Evolutionary conservation across 805 yeast species (phyloP).

Genomic region (Hanseniaspora lachancei): DNA sequence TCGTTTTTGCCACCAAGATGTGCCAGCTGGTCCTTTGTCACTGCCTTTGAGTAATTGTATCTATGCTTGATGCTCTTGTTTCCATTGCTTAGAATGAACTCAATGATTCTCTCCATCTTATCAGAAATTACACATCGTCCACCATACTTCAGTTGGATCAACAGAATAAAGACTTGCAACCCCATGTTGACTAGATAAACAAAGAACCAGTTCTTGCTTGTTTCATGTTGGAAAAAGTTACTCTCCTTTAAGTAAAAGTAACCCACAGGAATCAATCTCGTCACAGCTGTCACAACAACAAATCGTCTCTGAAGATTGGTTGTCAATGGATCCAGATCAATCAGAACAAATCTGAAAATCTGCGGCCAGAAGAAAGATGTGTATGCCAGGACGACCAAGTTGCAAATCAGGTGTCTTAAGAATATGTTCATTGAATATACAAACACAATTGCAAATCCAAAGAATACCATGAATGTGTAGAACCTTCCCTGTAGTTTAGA

Average conservation of each 20-base stretch:
- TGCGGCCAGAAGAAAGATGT: conserved; percentile 7
- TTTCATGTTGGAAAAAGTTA: conserved; percentile 62
- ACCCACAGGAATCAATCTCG: conserved; percentile 37
- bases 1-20: background rate
- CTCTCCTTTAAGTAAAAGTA: conserved; percentile 42
- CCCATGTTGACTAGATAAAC: conserved; percentile 42
- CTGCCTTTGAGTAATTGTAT: conserved; percentile 9
- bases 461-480: conserved; percentile 1
- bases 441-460: background rate
- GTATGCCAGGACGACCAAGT: background rate
- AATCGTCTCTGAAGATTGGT: background rate
- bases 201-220: conserved; percentile 38
- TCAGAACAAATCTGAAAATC: conserved; percentile 6
- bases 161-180: conserved; percentile 45
- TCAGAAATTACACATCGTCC: conserved; percentile 15
- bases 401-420: background rate
- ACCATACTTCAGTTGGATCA: conserved; percentile 38
- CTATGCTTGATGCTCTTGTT: conserved; percentile 19
- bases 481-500: background rate
- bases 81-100: conserved; percentile 33
- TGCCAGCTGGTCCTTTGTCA: background rate
- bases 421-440: background rate
- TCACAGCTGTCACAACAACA: background rate
- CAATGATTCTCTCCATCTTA: conserved; percentile 17
- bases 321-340: background rate